Base-by-base conservation (phyloP, 192 early-diverging fungal species). In the Geosiphon pyriformis region DNA sequence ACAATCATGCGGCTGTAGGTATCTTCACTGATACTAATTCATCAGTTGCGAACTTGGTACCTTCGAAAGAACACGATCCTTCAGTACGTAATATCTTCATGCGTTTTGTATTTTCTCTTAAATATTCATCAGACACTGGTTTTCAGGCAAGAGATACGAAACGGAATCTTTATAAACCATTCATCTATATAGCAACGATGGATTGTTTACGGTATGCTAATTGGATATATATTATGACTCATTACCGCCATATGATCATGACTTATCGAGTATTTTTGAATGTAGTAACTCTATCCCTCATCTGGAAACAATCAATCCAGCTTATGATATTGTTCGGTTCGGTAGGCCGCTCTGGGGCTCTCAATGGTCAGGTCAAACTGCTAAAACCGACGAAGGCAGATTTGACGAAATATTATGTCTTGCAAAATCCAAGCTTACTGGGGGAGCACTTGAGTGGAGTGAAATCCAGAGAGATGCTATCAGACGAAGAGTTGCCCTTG, bases 1-100 rank as follows among this genome's bases (percentile, higher is more conserved):
- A 26, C 20, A 20, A 20, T 7, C 20, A 12, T 54, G 6, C 4
- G 6, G 52, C 20, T 12, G 26, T 54, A 12, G 52, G 52, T 6
- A 54, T 54, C 52, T 54, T 54, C 6, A 54, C 52, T 54, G 52
- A 54, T 20, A 54, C 52, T 12, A 54, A 54, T 20, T 54, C 52
- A 12, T 12, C 20, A 12, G 20, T 54, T 54, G 52, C 20, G 8
- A 54, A 54, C 20, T 54, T 54, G 52, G 52, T 20, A 54, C 52
- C 52, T 20, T 20, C 8, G 26, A 54, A 54, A 54, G 52, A 54
- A 54, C 6, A 12, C 4, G 52, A 54, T 54, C 52, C 52, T 54
- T 54, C 52, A 20, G 52, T 54, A 54, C 4, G 52, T 20, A 54
- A 12, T 12, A 20, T 6, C 52, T 6, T 12, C 52, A 6, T 12